Base-by-base conservation (phyloP, 2,329 filamentous ascomycete genomes). In the Coniella vitis region DNA sequence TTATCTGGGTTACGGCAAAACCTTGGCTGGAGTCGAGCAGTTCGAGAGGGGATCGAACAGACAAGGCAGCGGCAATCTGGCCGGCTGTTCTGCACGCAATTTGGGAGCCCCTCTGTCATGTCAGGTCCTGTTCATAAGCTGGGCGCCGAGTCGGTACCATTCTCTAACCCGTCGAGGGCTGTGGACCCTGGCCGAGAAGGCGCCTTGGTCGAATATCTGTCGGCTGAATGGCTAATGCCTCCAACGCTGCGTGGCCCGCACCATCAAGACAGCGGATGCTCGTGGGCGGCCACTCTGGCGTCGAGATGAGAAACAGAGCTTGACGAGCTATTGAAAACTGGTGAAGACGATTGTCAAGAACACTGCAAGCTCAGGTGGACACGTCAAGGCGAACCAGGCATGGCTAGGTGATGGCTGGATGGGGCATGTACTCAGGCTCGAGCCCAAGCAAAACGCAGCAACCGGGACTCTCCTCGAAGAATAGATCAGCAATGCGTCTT, bases 141-240 rank as follows among this genome's bases (percentile, higher is more conserved):
- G 42, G 49, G 38, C 47, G 34, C 65, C 69, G 62, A 69, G 66
- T 67, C 68, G 70, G 47, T 21, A 40, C 47, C 19, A 17, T 20
- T 43, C 29, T 53, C 32, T 25, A 21, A 20, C 39, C 31, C 16
- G 21, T 35, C 47, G 10, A 54, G 56, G 54, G 56, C 54, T 56
- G 57, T 57, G 60, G 58, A 63, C 57, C 56, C 63, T 57, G 55
- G 60, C 59, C 58, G 60, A 60, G 60, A 61, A 63, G 59, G 59
- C 53, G 61, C 59, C 64, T 63, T 61, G 63, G 54, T 60, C 59
- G 65, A 65, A 65, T 58, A 61, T 63, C 62, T 68, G 61, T 71
- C 69, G 69, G 69, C 69, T 73, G 69, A 72, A 73, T 71, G 67
- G 69, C 61, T 71, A 68, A 72, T 72, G 69, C 65, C 45, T 66